Percentiles rank a stretch among this genome's conserved stretches.
phyloP scores from a whole-genome alignment of 1,284 basidiomycete species.

The Peniophora sp. region DNA sequence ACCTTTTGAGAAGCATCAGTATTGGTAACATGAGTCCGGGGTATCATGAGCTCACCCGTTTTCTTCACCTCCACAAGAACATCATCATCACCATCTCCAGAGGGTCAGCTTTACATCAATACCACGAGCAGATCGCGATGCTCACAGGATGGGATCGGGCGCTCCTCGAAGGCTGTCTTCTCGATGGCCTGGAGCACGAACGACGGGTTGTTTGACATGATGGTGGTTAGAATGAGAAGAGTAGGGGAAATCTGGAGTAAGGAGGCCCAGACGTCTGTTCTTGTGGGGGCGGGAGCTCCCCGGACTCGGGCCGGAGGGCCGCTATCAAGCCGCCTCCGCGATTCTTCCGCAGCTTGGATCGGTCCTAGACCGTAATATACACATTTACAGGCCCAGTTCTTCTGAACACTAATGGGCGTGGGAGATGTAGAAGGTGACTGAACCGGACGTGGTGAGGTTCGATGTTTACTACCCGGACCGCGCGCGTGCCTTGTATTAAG shows the following conservation, averaged over 20 bases:
- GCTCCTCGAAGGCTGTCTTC: constrained; percentile 68
- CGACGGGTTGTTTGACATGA: constrained; percentile 74
- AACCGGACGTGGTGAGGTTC: no score
- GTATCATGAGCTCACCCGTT: constrained; percentile 49
- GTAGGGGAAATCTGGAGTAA: constrained; percentile 1
- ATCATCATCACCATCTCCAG: constrained; percentile 62
- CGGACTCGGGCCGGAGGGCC: no score
- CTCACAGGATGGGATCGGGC: constrained; percentile 71
- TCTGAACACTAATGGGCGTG: no score
- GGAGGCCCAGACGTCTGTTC: background rate
- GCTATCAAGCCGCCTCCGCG: no score
- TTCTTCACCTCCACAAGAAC: constrained; percentile 90
- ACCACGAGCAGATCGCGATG: constrained; percentile 2
- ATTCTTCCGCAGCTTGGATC: no score
- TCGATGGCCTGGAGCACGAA: constrained; percentile 73
- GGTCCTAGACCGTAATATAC: no score
- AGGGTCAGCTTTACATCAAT: constrained; percentile 1
- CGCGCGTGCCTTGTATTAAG: no score
- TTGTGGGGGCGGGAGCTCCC: no score
- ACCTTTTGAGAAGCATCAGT: constrained; percentile 34
- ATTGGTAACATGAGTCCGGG: background rate
- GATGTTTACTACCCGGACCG: no score
- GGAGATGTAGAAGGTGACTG: no score
- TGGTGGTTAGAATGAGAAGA: constrained; percentile 12
- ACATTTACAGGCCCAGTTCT: no score